A percentile compares a stretch with the other conserved stretches of the same genome.
Evolutionary conservation across 805 yeast genomes (phyloP).

Genomic region (Sugiyamaella lignohabitans): DNA sequence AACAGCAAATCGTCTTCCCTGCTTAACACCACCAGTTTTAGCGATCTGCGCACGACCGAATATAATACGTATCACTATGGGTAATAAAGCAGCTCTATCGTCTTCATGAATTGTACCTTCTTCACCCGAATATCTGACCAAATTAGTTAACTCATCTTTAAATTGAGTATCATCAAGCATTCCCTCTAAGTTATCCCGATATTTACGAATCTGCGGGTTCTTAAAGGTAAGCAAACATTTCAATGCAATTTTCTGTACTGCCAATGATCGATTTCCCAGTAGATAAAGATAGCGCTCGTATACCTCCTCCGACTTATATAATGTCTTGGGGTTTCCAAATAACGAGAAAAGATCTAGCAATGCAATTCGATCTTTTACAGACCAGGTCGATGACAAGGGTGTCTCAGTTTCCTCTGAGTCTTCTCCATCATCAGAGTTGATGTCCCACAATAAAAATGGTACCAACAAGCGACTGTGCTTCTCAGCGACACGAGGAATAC

Average conservation of each 20-base stretch:
- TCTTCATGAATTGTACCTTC: slow-evolving; percentile 47
- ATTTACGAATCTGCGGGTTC: slow-evolving; percentile 52
- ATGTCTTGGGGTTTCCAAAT: slow-evolving; percentile 57
- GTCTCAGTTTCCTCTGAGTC: slow-evolving; percentile 22
- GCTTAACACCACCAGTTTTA: slow-evolving; percentile 60
- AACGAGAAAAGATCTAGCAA: slow-evolving; percentile 56
- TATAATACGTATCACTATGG: slow-evolving; percentile 65
- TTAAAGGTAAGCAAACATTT: slow-evolving; percentile 62
- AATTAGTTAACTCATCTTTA: slow-evolving; percentile 72
- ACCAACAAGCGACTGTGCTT: slow-evolving; percentile 48
- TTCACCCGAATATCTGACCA: slow-evolving; percentile 49
- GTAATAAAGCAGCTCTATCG: slow-evolving; percentile 59
- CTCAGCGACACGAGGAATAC: slow-evolving; percentile 67
- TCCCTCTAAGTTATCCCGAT: slow-evolving; percentile 64
- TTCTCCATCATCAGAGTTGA: slow-evolving; percentile 27
- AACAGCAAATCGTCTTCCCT: slow-evolving; percentile 51
- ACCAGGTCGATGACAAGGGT: slow-evolving; percentile 15
- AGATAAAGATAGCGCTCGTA: slow-evolving; percentile 46
- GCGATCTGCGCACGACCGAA: slow-evolving; percentile 81
- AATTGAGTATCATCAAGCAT: slow-evolving; percentile 76
- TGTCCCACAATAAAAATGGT: slow-evolving; percentile 47
- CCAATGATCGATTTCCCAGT: slow-evolving; percentile 53
- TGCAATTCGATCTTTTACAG: slow-evolving; percentile 27
- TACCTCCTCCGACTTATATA: slow-evolving; percentile 48
- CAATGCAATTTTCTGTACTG: slow-evolving; percentile 67